A percentile compares a stretch with the other conserved stretches of the same genome.
phyloP scores from a whole-genome alignment of 202 grass and related monocot genomes.

The Saccharum hybrid region DNA sequence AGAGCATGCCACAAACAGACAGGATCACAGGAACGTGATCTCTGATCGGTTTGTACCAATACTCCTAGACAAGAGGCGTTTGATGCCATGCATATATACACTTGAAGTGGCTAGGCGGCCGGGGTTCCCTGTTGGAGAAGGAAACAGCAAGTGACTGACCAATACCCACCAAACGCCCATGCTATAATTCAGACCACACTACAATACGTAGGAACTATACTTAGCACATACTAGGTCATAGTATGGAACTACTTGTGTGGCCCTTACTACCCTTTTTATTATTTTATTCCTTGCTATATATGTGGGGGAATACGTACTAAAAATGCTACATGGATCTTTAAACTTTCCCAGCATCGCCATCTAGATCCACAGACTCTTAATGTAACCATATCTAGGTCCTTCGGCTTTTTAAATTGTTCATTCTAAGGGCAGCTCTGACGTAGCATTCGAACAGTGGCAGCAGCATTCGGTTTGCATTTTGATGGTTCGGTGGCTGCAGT shows the following conservation, averaged over 20 bases:
- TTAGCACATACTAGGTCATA: background rate
- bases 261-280: too few relatives aligned
- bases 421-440: too few relatives aligned
- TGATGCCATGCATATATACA: background rate
- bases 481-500: too few relatives aligned
- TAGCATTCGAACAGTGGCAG: too few relatives aligned
- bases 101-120: background rate
- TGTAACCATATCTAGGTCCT: too few relatives aligned
- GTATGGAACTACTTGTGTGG: background rate
- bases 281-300: background rate
- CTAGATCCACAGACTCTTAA: too few relatives aligned
- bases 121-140: constrained; percentile 15
- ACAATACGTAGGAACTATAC: background rate
- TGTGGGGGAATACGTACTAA: background rate
- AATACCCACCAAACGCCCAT: background rate
- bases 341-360: too few relatives aligned
- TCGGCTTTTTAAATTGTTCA: too few relatives aligned
- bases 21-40: background rate
- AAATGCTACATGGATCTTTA: too few relatives aligned
- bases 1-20: constrained; percentile 30
- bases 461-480: too few relatives aligned
- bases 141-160: background rate
- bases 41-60: constrained; percentile 5
- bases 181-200: background rate
- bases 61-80: background rate